Base-by-base conservation (phyloP, 2,329 filamentous ascomycete species). In the Talaromyces sp. region DNA sequence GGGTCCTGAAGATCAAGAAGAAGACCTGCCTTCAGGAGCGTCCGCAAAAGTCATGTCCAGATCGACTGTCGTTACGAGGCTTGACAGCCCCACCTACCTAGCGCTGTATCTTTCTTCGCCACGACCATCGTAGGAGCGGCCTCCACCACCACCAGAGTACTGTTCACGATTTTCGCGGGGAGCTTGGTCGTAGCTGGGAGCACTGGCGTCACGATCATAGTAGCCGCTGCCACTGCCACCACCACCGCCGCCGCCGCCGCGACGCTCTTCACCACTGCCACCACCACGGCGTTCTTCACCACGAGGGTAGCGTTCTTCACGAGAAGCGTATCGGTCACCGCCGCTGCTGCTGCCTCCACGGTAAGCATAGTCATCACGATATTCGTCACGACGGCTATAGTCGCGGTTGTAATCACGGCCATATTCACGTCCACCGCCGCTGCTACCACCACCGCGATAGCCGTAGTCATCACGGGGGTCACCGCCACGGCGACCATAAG, bases 401-500 rank as follows among this genome's bases (percentile, higher is more conserved):
- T 79, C 77, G 65, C 79, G 78, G 63, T 77, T 75, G 62, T 79
- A 77, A 64, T 84, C 77, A 67, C 78, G 79, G 66, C 83, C 81
- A 68, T 83, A 80, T 71, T 78, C 76, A 63, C 77, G 72, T 65
- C 75, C 72, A 63, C 75, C 75, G 62, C 75, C 72, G 63, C 75
- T 74, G 62, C 75, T 74, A 61, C 75, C 75, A 62, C 74, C 79
- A 66, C 83, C 81, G 69, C 83, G 80, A 72, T 78, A 76, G 64
- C 76, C 72, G 64, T 75, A 72, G 63, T 83, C 83, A 61, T 85
- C 83, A 64, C 86, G 84, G 65, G 86, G 76, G 62, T 83, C 82
- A 65, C 85, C 69, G 51, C 87, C 84, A 62, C 88, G 85, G 64
- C 88, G 87, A 67, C 84, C 83, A 62, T 76, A 78, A 58, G 83